Evolutionary conservation across 306 rosid species (phyloP).

Genomic region (Pueraria montana): DNA sequence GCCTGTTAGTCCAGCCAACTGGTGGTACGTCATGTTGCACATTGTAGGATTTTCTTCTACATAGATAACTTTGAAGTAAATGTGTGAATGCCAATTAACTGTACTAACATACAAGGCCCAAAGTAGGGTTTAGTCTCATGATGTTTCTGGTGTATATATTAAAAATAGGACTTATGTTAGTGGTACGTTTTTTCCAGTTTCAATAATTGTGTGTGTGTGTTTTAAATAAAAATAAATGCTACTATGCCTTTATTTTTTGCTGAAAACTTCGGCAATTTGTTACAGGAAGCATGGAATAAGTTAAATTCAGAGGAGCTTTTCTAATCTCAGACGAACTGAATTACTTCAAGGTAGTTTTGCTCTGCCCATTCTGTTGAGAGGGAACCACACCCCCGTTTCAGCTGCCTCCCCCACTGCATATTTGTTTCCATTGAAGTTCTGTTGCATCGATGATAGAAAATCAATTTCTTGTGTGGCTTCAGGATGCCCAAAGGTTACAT

Average conservation of each 20-base stretch:
- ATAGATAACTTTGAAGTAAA: not conserved
- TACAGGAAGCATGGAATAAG: slow-evolving; percentile 98
- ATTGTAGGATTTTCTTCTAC: not conserved
- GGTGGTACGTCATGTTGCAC: not conserved
- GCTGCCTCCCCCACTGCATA: slow-evolving; percentile 35
- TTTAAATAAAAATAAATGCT: slow-evolving; percentile 11
- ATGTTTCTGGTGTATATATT: not conserved
- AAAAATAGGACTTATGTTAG: not conserved
- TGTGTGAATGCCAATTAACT: slow-evolving; percentile 1
- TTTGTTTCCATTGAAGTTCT: slow-evolving; percentile 47
- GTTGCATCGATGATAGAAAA: slow-evolving; percentile 34
- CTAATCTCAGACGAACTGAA: slow-evolving; percentile 54
- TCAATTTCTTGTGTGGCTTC: slow-evolving; percentile 30
- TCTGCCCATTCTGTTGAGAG: slow-evolving; percentile 44
- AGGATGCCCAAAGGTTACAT: slow-evolving; percentile 42
- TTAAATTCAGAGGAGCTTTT: slow-evolving; percentile 98
- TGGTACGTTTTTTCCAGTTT: not conserved
- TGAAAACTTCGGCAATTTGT: slow-evolving; percentile 44
- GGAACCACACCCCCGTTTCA: slow-evolving; percentile 38
- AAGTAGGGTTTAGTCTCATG: not conserved
- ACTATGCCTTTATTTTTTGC: slow-evolving; percentile 12
- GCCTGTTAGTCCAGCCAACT: not conserved
- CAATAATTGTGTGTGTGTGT: no score
- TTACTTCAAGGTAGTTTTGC: slow-evolving; percentile 45
- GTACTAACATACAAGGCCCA: no score